A percentile compares a stretch with the other conserved stretches of the same genome.
phyloP scores from a whole-genome alignment of 2,329 filamentous ascomycete genomes.

The Aspergillus sp. region DNA sequence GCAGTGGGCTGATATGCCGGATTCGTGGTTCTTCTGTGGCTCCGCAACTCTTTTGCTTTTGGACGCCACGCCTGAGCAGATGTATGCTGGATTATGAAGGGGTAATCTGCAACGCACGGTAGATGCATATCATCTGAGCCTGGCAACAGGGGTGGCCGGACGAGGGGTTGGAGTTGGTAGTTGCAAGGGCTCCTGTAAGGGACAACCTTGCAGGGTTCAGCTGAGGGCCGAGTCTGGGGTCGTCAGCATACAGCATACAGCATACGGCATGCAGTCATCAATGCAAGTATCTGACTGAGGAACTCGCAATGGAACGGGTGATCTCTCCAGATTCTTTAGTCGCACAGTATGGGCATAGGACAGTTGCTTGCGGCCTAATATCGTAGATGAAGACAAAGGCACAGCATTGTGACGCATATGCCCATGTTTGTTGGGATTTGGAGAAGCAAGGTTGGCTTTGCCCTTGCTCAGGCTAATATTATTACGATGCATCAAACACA shows the following conservation, averaged over 20 bases:
- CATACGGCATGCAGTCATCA: background rate
- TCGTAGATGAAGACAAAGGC: background rate
- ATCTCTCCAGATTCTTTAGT: background rate
- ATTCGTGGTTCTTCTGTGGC: background rate
- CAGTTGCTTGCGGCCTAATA: background rate
- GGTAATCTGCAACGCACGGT: background rate
- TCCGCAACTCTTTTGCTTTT: background rate
- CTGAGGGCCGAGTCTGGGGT: background rate
- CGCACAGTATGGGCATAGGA: background rate
- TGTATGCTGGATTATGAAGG: too few relatives aligned
- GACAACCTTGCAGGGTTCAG: background rate
- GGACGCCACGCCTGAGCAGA: too few relatives aligned
- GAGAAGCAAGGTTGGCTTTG: background rate
- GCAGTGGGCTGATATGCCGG: background rate
- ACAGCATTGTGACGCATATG: background rate
- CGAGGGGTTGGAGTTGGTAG: background rate
- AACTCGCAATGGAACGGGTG: background rate
- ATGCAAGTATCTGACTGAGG: background rate
- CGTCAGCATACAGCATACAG: background rate
- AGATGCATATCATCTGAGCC: background rate
- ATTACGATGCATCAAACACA: background rate
- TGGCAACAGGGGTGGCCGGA: background rate
- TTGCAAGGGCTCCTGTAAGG: conserved; percentile 3
- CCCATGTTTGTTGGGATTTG: background rate
- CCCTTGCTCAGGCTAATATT: background rate